phyloP scores from a whole-genome alignment of 371 early-diverging fungal species.

The Rhizopus delemar region DNA sequence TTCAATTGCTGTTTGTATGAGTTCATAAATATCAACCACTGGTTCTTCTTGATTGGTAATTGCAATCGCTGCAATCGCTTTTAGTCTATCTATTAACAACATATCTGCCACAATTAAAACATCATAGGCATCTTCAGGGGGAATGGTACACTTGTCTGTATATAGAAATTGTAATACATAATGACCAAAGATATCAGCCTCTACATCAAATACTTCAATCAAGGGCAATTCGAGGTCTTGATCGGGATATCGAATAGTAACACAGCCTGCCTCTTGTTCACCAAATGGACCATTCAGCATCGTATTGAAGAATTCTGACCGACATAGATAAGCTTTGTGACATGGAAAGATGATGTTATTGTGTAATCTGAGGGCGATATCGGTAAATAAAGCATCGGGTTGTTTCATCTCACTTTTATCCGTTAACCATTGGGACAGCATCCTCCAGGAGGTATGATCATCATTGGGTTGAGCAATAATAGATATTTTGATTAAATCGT shows the following conservation, averaged over 20 bases:
- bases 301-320: constrained; percentile 39
- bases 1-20: constrained; percentile 29
- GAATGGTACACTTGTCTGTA: constrained; percentile 41
- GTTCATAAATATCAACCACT: constrained; percentile 29
- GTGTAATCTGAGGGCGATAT: constrained; percentile 35
- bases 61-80: constrained; percentile 36
- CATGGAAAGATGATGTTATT: constrained; percentile 28
- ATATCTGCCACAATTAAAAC: constrained; percentile 36
- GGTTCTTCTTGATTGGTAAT: constrained; percentile 32
- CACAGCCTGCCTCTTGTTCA: constrained; percentile 17
- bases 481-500: constrained; percentile 11
- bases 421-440: no score
- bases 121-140: constrained; percentile 34
- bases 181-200: constrained; percentile 26
- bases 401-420: no score
- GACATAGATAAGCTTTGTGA: constrained; percentile 37
- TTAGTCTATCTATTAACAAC: constrained; percentile 34
- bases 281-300: constrained; percentile 37
- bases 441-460: neutral
- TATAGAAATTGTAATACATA: constrained; percentile 41
- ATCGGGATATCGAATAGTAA: constrained; percentile 10
- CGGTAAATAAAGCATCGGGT: constrained; percentile 26
- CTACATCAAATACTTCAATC: constrained; percentile 26
- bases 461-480: constrained; percentile 3
- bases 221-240: constrained; percentile 18